Conservation (phyloP, 768 basidiomycete species). For the Boletus huronensis region DNA sequence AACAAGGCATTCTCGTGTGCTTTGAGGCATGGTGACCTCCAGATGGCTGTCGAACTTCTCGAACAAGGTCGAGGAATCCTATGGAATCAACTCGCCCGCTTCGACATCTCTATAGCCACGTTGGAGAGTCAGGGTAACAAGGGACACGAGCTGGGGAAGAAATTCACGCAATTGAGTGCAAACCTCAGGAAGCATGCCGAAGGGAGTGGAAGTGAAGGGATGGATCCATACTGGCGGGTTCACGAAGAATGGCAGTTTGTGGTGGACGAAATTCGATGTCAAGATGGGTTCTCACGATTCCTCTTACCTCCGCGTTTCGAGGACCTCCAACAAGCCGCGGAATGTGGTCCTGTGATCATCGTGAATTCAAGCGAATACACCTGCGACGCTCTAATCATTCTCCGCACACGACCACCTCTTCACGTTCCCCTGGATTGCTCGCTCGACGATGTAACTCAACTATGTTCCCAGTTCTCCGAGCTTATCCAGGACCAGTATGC, state of each 20-base stretch:
- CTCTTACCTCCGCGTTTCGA: not conserved
- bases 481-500: not conserved
- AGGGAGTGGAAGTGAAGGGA: not conserved
- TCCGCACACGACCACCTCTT: not conserved
- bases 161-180: not conserved
- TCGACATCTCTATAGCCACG: not conserved
- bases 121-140: not conserved
- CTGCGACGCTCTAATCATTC: not conserved
- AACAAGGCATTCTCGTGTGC: not conserved
- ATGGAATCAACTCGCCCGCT: not conserved
- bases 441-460: not conserved
- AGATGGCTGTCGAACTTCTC: not conserved
- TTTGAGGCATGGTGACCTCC: not conserved
- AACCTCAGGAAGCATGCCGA: not conserved
- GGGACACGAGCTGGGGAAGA: not conserved
- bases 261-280: not conserved
- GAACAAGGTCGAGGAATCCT: not conserved
- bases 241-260: not conserved
- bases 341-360: not conserved
- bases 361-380: not conserved
- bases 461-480: not conserved
- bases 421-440: not conserved
- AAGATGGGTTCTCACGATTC: not conserved
- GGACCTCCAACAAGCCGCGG: not conserved
- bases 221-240: not conserved